Evolutionary conservation across 2,329 filamentous ascomycete species (phyloP).

Genomic region (Cyclaneusma minus): DNA sequence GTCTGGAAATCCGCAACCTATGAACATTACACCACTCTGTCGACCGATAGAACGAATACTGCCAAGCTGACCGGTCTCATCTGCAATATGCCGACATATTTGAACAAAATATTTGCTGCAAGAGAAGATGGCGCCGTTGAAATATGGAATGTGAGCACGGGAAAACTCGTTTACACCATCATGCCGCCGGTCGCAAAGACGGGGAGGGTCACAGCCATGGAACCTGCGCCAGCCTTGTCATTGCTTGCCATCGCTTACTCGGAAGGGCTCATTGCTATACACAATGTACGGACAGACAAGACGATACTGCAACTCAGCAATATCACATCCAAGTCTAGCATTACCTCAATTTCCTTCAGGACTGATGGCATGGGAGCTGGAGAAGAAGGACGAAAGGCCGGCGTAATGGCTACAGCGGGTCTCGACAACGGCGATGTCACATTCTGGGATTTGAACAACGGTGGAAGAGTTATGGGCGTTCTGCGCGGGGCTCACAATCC

Average conservation of each 20-base stretch:
- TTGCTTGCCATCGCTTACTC: conserved; percentile 80
- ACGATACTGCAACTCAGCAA: conserved; percentile 53
- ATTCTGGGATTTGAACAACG: conserved; percentile 89
- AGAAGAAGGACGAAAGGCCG: conserved; percentile 67
- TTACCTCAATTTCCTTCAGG: conserved; percentile 78
- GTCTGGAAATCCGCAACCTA: conserved; percentile 75
- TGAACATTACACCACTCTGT: conserved; percentile 81
- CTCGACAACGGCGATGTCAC: conserved; percentile 71
- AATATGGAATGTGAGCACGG: conserved; percentile 94
- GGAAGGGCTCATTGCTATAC: conserved; percentile 62
- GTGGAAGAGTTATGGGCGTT: conserved; percentile 73
- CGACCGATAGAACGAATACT: conserved; percentile 38
- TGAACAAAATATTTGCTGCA: conserved; percentile 92
- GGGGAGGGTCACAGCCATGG: conserved; percentile 73
- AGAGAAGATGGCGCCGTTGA: conserved; percentile 80
- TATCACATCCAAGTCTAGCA: conserved; percentile 44
- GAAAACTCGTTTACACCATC: conserved; percentile 81
- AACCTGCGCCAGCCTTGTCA: conserved; percentile 71
- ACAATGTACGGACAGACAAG: conserved; percentile 69
- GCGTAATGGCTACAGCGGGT: conserved; percentile 88
- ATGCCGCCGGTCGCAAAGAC: conserved; percentile 56
- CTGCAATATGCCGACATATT: conserved; percentile 79
- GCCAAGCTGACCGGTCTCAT: conserved; percentile 60
- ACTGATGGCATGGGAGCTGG: conserved; percentile 81
- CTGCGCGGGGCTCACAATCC: conserved; percentile 80